Percentiles rank a stretch among this genome's conserved stretches.
Conservation (phyloP, 306 rosid species). For the Corylus avellana region DNA sequence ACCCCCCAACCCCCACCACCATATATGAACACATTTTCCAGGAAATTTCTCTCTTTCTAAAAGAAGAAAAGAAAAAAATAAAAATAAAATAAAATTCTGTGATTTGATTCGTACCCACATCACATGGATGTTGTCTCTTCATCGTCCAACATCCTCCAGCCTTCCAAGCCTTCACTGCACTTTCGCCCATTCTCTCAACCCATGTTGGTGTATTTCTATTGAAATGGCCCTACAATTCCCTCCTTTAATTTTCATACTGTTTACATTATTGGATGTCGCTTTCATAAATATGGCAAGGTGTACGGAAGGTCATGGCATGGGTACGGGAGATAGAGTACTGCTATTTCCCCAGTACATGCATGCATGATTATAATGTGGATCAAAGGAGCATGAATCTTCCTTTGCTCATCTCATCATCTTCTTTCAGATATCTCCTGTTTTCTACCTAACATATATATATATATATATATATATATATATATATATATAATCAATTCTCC, state of each 20-base stretch:
- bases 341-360: conserved; percentile 19
- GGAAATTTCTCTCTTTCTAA: conserved; percentile 33
- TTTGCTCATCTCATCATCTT: neutral
- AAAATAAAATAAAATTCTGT: neutral
- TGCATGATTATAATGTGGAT: neutral
- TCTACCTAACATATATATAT: neutral
- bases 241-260: conserved; percentile 13
- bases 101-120: conserved; percentile 26
- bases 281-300: conserved; percentile 38
- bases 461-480: too few relatives aligned
- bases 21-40: conserved; percentile 21
- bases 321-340: conserved; percentile 34
- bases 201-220: neutral
- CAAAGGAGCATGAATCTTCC: conserved; percentile 14
- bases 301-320: conserved; percentile 55
- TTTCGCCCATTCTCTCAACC: conserved; percentile 46
- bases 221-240: neutral
- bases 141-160: conserved; percentile 49
- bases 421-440: neutral
- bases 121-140: conserved; percentile 80
- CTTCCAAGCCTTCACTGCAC: conserved; percentile 38
- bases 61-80: neutral
- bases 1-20: neutral
- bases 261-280: conserved; percentile 26
- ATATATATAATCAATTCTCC: too few relatives aligned